Evolutionary conservation across 352 stramenopile genomes (phyloP), one percentile per base, ranked within the genome.

Genomic region (Globisporangium viniferum): DNA sequence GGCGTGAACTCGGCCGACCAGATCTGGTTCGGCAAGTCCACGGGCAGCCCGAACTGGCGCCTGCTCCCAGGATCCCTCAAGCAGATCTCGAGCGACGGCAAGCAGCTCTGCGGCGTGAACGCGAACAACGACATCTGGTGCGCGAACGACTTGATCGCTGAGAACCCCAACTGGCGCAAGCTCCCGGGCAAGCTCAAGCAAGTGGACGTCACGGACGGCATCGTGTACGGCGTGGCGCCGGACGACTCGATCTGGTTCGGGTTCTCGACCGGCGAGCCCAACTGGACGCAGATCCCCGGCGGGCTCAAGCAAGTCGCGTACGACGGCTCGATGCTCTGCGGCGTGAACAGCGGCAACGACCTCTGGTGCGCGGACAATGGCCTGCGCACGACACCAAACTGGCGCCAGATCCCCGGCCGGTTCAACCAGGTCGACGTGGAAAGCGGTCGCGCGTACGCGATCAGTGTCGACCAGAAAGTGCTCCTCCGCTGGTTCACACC

Each of bases 71-170:
- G 70, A 15, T 55, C 15, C 27, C 60, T 79, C 67, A 72, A 74
- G 61, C 61, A 72, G 58, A 64, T 77, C 61, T 62, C 70, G 24
- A 60, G 62, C n/a, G 73, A 79, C 64, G 70, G 70, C 60, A 78
- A 76, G 66, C 73, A 78, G 66, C 55, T 78, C 62, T 78, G 73
- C 55, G 73, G 62, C 27, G 41, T 57, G 29, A 70, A 71, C 66
- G 20, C 51, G 3, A 33, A 59, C 59, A 66, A 78, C 35, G 61
- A 73, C 7, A 71, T 78, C 58, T 73, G 33, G 29, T 78, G 73
- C 62, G 66, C 73, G 14, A 67, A 72, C 54, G 59, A 72, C 20
- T 48, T 31, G 20, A 70, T 76, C 69, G 67, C 29, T n/a, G 46
- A 29, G 44, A 68, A 64, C 18, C 69, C 69, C 5, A 74, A 75